Evolutionary conservation across 768 basidiomycete genomes (phyloP).

Genomic region (Kwoniella mangroviensis): DNA sequence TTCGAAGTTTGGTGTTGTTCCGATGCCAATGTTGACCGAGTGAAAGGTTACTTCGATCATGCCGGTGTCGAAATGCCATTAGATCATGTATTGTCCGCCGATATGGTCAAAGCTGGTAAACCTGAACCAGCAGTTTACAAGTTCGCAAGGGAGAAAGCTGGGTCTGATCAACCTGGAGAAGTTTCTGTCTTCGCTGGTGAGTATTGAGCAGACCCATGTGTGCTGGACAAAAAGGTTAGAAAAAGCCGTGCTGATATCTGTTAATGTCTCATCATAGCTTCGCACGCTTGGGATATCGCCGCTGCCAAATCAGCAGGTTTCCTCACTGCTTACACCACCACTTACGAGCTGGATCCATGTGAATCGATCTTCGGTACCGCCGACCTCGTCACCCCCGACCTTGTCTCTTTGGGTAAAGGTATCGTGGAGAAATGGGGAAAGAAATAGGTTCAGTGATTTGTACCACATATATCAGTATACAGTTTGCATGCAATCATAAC

Average conservation of each 20-base stretch:
- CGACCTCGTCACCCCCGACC: conserved; percentile 38
- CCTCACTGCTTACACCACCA: conserved; percentile 42
- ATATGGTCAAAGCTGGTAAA: conserved; percentile 42
- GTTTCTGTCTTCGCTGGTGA: conserved; percentile 45
- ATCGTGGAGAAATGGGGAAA: conserved; percentile 47
- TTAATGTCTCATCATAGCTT: no score
- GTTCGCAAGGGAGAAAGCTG: conserved; percentile 43
- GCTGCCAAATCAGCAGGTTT: conserved; percentile 45
- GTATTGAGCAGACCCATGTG: not conserved
- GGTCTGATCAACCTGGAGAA: conserved; percentile 39
- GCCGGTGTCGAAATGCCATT: conserved; percentile 43
- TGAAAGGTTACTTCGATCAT: conserved; percentile 46
- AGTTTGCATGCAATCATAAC: not conserved
- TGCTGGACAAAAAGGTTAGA: not conserved
- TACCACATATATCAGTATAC: not conserved
- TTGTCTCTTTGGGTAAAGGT: conserved; percentile 31
- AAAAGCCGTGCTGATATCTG: no score
- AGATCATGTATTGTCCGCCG: conserved; percentile 43
- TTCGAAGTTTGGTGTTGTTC: conserved; percentile 47
- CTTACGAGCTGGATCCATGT: conserved; percentile 46
- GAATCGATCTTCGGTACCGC: conserved; percentile 38
- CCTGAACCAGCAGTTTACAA: conserved; percentile 43
- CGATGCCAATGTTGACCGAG: conserved; percentile 42
- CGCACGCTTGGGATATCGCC: conserved; percentile 44
- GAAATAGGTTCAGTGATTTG: conserved; percentile 22